Evolutionary conservation across 352 stramenopile species (phyloP).

Genomic region (Pythium aristosporum): DNA sequence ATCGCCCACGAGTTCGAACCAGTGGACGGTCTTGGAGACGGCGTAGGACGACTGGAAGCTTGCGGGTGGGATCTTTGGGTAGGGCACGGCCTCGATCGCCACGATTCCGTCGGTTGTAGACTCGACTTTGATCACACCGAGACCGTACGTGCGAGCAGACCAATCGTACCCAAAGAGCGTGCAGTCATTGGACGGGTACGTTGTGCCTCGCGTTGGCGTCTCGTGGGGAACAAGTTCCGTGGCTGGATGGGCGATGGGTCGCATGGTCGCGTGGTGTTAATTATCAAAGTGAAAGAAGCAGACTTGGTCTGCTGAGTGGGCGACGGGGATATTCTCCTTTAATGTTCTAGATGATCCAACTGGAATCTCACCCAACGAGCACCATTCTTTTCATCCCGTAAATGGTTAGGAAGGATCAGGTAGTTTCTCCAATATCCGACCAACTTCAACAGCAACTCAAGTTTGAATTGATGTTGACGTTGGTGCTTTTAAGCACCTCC

Average conservation of each 20-base stretch:
- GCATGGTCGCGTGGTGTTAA: not conserved
- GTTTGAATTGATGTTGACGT: no score
- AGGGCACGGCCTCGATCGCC: not conserved
- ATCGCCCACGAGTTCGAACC: slow-evolving; percentile 2
- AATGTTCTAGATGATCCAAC: no score
- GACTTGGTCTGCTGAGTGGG: no score
- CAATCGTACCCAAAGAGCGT: not conserved
- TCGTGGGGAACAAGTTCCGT: not conserved
- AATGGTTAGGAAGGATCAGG: no score
- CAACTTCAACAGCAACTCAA: no score
- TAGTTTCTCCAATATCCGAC: no score
- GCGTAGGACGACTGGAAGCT: not conserved
- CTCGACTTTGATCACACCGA: not conserved
- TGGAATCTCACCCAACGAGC: no score
- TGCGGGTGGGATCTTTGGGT: not conserved
- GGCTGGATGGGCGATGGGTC: not conserved
- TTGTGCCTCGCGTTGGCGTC: not conserved
- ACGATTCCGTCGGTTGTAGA: not conserved
- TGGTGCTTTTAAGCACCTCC: no score
- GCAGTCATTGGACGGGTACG: not conserved
- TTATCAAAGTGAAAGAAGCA: no score
- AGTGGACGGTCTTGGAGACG: not conserved
- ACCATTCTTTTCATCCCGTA: no score
- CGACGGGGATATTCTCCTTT: no score
- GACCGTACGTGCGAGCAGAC: not conserved